phyloP scores from a whole-genome alignment of 768 basidiomycete species.

The Saitozyma podzolica region DNA sequence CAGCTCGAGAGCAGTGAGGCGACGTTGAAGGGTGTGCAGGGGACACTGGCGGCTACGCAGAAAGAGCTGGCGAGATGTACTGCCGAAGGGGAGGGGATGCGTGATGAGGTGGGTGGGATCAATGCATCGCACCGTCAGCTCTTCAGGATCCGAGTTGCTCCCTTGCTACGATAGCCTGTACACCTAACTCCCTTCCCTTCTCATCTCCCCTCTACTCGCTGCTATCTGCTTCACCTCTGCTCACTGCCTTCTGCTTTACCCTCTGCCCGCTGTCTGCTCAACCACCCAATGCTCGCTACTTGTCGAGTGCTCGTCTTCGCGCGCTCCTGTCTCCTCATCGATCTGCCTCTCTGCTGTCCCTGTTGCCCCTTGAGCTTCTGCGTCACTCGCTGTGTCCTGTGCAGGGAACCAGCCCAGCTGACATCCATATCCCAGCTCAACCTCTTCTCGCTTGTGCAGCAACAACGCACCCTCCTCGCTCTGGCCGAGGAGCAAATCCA shows the following conservation, averaged over 20 bases:
- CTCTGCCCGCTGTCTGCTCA: too few relatives aligned
- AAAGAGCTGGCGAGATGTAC: conserved; percentile 30
- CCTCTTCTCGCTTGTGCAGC: conserved; percentile 29
- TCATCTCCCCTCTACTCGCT: too few relatives aligned
- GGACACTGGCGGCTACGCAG: conserved; percentile 7
- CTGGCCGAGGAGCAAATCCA: conserved; percentile 42
- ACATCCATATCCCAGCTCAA: conserved; percentile 20
- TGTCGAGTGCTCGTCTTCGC: too few relatives aligned
- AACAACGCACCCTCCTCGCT: conserved; percentile 40
- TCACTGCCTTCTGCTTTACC: too few relatives aligned
- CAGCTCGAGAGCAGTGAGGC: conserved; percentile 4
- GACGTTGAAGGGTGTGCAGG: not conserved
- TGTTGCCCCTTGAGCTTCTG: too few relatives aligned
- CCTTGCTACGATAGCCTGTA: too few relatives aligned
- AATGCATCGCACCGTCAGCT: not conserved
- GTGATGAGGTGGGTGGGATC: conserved; percentile 40
- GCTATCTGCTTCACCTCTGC: too few relatives aligned
- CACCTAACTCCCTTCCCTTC: too few relatives aligned
- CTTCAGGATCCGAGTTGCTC: too few relatives aligned
- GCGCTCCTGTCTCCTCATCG: too few relatives aligned
- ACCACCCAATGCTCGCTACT: too few relatives aligned
- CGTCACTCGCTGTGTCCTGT: not conserved
- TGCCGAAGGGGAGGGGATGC: conserved; percentile 33
- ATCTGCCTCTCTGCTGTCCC: too few relatives aligned
- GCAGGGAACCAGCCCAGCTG: not conserved